Evolutionary conservation across 441 rosid genomes (phyloP).

Genomic region (Bocquillonia castaneifolia): DNA sequence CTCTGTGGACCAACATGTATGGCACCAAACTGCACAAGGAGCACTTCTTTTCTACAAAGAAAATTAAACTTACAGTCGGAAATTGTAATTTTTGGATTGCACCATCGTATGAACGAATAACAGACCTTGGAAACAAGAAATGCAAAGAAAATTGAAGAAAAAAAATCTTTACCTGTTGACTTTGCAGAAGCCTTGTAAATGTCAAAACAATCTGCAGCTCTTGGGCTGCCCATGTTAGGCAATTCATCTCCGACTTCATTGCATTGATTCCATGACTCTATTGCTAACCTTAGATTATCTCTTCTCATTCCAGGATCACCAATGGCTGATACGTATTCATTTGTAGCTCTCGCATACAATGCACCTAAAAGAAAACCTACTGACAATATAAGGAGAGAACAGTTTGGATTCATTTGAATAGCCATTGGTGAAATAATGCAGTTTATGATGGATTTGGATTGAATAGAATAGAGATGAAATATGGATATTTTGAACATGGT

Average conservation of each 20-base stretch:
- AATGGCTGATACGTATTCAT: slow-evolving; percentile 37
- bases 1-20: slow-evolving; percentile 47
- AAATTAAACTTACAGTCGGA: background rate
- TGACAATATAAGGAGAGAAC: slow-evolving; percentile 7
- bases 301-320: slow-evolving; percentile 64
- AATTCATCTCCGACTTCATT: slow-evolving; percentile 57
- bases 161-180: slow-evolving; percentile 25
- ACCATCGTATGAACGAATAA: no score
- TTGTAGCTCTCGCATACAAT: slow-evolving; percentile 9
- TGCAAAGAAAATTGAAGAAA: background rate
- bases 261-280: slow-evolving; percentile 66
- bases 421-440: slow-evolving; percentile 30
- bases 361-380: slow-evolving; percentile 15
- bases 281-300: slow-evolving; percentile 43
- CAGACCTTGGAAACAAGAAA: background rate
- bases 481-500: background rate
- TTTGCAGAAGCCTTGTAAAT: slow-evolving; percentile 34
- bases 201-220: slow-evolving; percentile 66
- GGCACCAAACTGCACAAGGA: slow-evolving; percentile 44
- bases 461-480: background rate
- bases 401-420: slow-evolving; percentile 12
- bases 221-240: slow-evolving; percentile 56
- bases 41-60: slow-evolving; percentile 35
- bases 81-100: background rate
- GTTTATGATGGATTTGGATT: slow-evolving; percentile 4